Evolutionary conservation across 352 stramenopile species (phyloP), one percentile per base, ranked within the genome.

Genomic region (Pythium grandisporangium): DNA sequence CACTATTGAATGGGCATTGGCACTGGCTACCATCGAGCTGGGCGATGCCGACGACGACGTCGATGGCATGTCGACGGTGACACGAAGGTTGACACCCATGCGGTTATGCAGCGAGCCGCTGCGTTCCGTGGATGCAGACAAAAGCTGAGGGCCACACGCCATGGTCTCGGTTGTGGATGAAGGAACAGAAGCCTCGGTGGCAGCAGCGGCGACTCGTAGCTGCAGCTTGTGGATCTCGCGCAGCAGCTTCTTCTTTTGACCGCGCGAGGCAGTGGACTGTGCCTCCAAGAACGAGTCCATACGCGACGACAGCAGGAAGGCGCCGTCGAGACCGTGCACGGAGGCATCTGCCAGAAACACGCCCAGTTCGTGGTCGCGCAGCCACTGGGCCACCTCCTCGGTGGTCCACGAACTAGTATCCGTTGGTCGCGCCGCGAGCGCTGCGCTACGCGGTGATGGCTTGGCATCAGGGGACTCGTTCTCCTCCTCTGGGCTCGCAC

Each of bases 171-270:
- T 56, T 11, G 49, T 27, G 8, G 37, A n/a, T 48, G 4, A 20
- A 26, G 6, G 16, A 25, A 16, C 19, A 24, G 42, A 30, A 16
- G 33, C 17, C 8, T 47, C 7, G 1, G 39, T 29, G 16, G 63
- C 50, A 11, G 38, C 45, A n/a, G n/a, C n/a, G n/a, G n/a, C n/a
- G n/a, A n/a, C n/a, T n/a, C n/a, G n/a, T n/a, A n/a, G n/a, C 30
- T 76, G 64, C n/a, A 92, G 58, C 37, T 88, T 88, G 29, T 83
- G 67, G 39, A 84, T 73, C 48, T 92, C 78, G 6, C 78, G 70
- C 47, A 68, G 57, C 22, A 92, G 47, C 32, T 89, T 89, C 52
- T 86, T 87, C 53, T 87, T 87, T 36, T 84, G 68, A 1, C 70
- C 70, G 4, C 78, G 61, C 42, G 70, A 84, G n/a, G 67, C 70